Evolutionary conservation across 176 grass and related monocot species (phyloP).

Genomic region (Thalia dealbata): DNA sequence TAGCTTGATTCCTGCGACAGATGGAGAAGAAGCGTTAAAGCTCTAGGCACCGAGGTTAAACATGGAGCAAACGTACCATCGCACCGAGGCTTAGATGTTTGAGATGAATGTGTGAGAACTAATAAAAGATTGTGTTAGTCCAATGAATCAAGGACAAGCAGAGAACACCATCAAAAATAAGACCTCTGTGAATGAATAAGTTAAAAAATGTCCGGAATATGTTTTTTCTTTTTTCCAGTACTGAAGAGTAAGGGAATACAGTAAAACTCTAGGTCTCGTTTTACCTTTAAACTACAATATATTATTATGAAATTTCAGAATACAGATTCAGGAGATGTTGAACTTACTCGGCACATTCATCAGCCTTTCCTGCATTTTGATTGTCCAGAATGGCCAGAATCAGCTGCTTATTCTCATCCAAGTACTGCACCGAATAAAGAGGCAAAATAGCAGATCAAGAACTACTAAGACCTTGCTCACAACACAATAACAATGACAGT

Average conservation of each 20-base stretch:
- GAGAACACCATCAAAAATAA: too few species aligned
- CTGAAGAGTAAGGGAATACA: not conserved
- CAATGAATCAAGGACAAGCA: too few species aligned
- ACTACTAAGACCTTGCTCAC: too few species aligned
- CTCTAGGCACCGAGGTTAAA: not conserved
- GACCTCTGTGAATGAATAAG: too few species aligned
- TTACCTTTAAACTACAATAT: not conserved
- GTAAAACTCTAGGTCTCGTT: not conserved
- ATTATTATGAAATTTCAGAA: not conserved
- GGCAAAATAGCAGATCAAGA: not conserved
- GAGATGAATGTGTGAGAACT: too few species aligned
- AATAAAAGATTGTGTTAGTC: too few species aligned
- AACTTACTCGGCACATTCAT: slow-evolving; percentile 88
- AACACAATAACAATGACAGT: too few species aligned
- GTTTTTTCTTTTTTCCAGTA: too few species aligned
- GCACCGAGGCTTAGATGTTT: too few species aligned
- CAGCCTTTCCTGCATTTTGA: slow-evolving; percentile 88
- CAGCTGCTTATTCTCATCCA: slow-evolving; percentile 99
- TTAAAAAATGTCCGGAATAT: too few species aligned
- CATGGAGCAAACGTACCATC: not conserved
- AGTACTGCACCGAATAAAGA: slow-evolving; percentile 48
- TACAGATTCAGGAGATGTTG: not conserved
- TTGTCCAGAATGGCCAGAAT: slow-evolving; percentile 98
- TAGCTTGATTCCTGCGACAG: slow-evolving; percentile 77
- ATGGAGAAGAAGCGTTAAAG: not conserved